Evolutionary conservation across 495 filamentous ascomycete species (phyloP).

Genomic region (Entonaema liquescens): DNA sequence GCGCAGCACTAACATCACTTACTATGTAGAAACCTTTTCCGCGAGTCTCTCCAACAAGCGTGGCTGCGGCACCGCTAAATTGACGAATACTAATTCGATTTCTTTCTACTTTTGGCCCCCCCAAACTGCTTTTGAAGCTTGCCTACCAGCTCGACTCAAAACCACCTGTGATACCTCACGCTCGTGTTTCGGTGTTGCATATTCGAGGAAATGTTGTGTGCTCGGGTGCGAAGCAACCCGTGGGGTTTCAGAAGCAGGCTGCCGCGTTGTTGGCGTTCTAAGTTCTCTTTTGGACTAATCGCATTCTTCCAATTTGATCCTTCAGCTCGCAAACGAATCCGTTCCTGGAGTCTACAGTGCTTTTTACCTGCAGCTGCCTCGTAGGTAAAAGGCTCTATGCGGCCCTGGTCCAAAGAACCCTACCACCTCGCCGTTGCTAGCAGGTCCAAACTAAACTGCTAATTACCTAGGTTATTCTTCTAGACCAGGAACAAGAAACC

Average conservation of each 20-base stretch:
- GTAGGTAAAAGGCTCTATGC: conserved; percentile 4
- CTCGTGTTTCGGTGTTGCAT: conserved; percentile 5
- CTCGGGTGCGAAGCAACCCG: conserved; percentile 6
- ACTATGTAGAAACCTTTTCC: neutral
- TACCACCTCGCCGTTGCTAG: neutral
- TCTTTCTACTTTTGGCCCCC: conserved; percentile 3
- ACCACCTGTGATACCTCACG: neutral
- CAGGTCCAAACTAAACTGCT: neutral
- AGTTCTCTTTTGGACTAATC: conserved; percentile 16
- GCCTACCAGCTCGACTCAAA: neutral
- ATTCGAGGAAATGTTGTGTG: conserved; percentile 10
- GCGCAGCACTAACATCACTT: neutral
- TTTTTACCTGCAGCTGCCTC: conserved; percentile 1
- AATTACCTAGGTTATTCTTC: neutral
- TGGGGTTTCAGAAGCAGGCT: conserved; percentile 25
- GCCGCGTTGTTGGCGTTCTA: conserved; percentile 12
- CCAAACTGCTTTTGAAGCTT: neutral
- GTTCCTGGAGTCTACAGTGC: conserved; percentile 18
- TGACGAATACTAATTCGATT: conserved; percentile 14
- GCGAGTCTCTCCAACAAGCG: conserved; percentile 22
- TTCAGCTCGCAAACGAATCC: conserved; percentile 28
- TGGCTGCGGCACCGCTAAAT: conserved; percentile 22
- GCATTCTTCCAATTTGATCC: conserved; percentile 25
- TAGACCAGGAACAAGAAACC: neutral
- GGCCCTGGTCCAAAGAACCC: neutral